Evolutionary conservation across 495 filamentous ascomycete species (phyloP).

Genomic region (Cudoniella acicularis): DNA sequence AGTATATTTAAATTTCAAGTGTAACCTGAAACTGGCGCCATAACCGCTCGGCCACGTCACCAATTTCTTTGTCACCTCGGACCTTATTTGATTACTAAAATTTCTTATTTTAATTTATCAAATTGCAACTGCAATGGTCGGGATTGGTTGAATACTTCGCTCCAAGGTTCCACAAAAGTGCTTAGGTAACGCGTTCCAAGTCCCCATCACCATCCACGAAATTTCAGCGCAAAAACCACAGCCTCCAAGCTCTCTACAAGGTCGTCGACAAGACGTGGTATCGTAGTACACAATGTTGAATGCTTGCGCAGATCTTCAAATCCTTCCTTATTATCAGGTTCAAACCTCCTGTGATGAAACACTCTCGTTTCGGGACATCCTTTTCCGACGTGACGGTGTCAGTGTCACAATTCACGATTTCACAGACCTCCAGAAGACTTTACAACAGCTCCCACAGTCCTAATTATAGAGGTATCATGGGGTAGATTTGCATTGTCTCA

Average conservation of each 20-base stretch:
- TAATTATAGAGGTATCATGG: neutral
- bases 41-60: neutral
- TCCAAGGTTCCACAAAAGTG: neutral
- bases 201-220: neutral
- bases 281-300: neutral
- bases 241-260: neutral
- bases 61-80: neutral
- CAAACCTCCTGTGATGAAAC: neutral
- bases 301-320: neutral
- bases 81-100: neutral
- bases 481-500: neutral
- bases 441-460: neutral
- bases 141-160: too few relatives aligned
- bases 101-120: neutral
- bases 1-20: neutral
- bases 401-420: neutral
- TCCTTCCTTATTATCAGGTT: neutral
- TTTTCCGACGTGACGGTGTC: too few relatives aligned
- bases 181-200: neutral
- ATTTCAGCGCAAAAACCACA: neutral
- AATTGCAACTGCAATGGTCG: too few relatives aligned
- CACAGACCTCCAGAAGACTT: neutral
- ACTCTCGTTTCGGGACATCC: too few relatives aligned
- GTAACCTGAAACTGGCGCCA: neutral
- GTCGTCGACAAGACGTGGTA: neutral